Evolutionary conservation across 192 early-diverging fungal genomes (phyloP), one percentile per base, ranked within the genome.

Genomic region (Umbelopsis sp.): DNA sequence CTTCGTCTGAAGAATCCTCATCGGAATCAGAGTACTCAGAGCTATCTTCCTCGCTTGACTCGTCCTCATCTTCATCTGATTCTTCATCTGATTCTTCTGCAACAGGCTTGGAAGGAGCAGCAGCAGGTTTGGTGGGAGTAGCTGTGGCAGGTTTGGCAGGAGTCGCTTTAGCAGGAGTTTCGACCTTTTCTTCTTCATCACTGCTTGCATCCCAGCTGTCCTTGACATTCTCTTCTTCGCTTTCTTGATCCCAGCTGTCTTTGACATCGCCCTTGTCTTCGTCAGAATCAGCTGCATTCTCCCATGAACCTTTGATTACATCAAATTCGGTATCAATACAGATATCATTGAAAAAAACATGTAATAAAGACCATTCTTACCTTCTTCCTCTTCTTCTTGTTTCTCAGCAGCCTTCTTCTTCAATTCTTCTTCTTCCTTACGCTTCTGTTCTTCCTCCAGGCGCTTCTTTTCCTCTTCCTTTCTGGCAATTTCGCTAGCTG

Each of bases 181-280:
- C 88, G 38, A 41, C 38, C 38, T 41, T 41, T 49, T 89, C 85
- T 11, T 90, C 91, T 32, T 91, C 86, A 50, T 82, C 81, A 65
- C 79, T 82, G 29, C 88, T 87, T n/a, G 87, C 86, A 52, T 85
- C 82, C 74, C 83, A 84, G 70, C 76, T 79, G 50, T 84, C 79
- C 71, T 84, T 82, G 66, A 76, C 80, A 21, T 84, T 78, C 50
- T 82, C 84, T 54, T 82, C 84, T 56, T 81, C 88, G 10, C 84
- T 78, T 67, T 80, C 77, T 53, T 70, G 26, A 50, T 56, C 77
- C 50, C 79, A 76, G 54, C 70, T 65, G 4, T 71, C 54, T 36
- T 80, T 65, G 36, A 68, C 47, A 9, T 73, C 69, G 26, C 54
- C 72, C 25, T 83, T 77, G 25, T 77, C 74, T 69, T 88, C 85